Conservation (phyloP, 2,329 filamentous ascomycete species). For the Scedosporium aurantiacum region DNA sequence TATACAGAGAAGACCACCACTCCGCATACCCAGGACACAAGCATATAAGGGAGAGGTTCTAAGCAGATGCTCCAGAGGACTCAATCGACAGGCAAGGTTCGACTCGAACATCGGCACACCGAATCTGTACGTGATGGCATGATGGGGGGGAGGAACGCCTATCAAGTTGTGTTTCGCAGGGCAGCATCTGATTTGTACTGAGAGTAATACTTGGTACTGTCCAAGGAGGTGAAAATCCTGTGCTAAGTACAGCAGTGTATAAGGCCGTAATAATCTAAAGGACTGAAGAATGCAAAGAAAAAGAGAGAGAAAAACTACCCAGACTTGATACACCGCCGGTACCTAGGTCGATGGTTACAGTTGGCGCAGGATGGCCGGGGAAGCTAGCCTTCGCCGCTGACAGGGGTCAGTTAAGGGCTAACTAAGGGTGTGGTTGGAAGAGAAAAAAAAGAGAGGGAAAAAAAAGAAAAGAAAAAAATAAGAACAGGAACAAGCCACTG, state of each 20-base stretch:
- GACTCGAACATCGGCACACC: too few relatives aligned
- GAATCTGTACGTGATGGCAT: too few relatives aligned
- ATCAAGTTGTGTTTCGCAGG: not conserved
- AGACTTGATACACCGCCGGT: not conserved
- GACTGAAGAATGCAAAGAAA: not conserved
- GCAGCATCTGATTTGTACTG: not conserved
- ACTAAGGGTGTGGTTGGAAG: not conserved
- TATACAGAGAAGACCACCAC: too few relatives aligned
- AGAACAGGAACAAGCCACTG: not conserved
- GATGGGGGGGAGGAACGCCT: not conserved
- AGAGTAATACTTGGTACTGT: not conserved
- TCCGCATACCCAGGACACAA: too few relatives aligned
- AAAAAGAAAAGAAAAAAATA: not conserved
- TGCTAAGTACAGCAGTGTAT: not conserved
- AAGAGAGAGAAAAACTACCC: not conserved
- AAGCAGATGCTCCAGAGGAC: too few relatives aligned
- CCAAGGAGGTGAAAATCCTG: not conserved
- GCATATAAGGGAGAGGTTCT: too few relatives aligned
- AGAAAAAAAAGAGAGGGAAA: not conserved
- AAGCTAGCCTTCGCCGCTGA: not conserved
- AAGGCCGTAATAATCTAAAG: not conserved
- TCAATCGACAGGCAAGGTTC: too few relatives aligned
- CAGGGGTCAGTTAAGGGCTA: not conserved
- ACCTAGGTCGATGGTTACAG: not conserved
- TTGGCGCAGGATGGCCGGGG: not conserved